These are phyloP conservation scores for Plasmodium inui DNA, from an alignment of 169 alveolate genomes.

Conservation along the genomic window DNA sequence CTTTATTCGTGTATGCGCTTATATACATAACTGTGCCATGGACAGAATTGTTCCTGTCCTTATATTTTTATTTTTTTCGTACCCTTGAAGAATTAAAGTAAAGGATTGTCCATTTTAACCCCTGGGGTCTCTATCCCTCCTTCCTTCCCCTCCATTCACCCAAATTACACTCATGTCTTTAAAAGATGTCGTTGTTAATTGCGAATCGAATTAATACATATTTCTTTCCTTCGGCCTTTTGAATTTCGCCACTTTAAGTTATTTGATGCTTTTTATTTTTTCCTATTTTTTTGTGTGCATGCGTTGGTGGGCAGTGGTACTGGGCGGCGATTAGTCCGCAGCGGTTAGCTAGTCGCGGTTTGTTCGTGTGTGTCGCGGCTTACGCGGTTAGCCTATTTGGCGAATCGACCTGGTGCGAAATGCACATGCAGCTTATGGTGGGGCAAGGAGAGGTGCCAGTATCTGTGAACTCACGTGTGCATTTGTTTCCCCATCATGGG, in stretches of 20 bases:
- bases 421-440: neutral
- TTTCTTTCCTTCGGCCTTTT: neutral
- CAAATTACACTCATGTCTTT: neutral
- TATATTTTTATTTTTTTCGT: conserved; percentile 26
- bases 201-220: neutral
- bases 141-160: neutral
- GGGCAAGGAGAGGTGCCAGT: neutral
- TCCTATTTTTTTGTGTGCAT: conserved; percentile 1
- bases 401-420: neutral
- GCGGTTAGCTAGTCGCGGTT: neutral
- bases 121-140: neutral
- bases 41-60: neutral
- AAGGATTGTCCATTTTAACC: conserved; percentile 1
- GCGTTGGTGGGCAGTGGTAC: neutral
- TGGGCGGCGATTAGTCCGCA: neutral
- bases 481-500: neutral
- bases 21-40: neutral
- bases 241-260: neutral
- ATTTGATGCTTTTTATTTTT: conserved; percentile 47
- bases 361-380: neutral
- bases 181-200: conserved; percentile 10
- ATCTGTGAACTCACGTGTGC: neutral
- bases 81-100: conserved; percentile 15
- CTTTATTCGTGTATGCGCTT: neutral
- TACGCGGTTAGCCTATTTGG: neutral